Percentiles rank a stretch among this genome's conserved stretches.
These are phyloP conservation scores for Rhododendron vialii DNA, from an alignment of 148 eudicot species.

Conservation along the genomic window DNA sequence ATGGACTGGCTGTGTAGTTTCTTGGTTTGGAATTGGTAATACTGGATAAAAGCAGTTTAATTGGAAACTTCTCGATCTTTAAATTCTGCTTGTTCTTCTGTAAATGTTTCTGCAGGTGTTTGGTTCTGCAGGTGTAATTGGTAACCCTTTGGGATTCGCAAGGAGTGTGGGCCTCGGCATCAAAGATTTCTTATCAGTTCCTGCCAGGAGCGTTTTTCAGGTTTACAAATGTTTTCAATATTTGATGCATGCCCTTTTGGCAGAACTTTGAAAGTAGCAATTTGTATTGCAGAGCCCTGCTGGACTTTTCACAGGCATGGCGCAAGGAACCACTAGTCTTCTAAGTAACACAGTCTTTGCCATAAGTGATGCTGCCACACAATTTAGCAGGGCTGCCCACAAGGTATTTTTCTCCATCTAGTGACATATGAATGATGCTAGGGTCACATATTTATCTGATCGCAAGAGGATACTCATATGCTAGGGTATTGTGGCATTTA, in stretches of 20 bases:
- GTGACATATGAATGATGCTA: background rate
- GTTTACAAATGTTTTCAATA: constrained; percentile 22
- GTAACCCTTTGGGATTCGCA: constrained; percentile 97
- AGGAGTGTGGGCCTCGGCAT: constrained; percentile 85
- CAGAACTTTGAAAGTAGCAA: constrained; percentile 1
- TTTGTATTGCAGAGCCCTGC: constrained; percentile 57
- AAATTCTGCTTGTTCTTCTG: background rate
- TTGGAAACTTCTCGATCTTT: background rate
- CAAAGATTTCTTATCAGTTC: constrained; percentile 90
- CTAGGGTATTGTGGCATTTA: constrained; percentile 93
- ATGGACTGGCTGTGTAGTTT: background rate
- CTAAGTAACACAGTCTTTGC: constrained; percentile 91
- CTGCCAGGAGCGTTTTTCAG: constrained; percentile 74
- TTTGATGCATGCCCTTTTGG: background rate
- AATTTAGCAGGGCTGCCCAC: constrained; percentile 92
- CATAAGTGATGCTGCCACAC: constrained; percentile 92
- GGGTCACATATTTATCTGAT: constrained; percentile 3
- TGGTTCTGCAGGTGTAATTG: constrained; percentile 98
- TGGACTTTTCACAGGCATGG: constrained; percentile 83
- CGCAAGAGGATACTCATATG: constrained; percentile 10
- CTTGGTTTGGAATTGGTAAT: constrained; percentile 10
- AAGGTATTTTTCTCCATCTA: constrained; percentile 47
- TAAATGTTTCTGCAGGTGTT: constrained; percentile 58
- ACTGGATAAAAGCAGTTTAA: background rate
- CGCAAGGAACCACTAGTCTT: constrained; percentile 90